Conservation (phyloP, 2,329 filamentous ascomycete genomes). For the Hortaea werneckii region DNA sequence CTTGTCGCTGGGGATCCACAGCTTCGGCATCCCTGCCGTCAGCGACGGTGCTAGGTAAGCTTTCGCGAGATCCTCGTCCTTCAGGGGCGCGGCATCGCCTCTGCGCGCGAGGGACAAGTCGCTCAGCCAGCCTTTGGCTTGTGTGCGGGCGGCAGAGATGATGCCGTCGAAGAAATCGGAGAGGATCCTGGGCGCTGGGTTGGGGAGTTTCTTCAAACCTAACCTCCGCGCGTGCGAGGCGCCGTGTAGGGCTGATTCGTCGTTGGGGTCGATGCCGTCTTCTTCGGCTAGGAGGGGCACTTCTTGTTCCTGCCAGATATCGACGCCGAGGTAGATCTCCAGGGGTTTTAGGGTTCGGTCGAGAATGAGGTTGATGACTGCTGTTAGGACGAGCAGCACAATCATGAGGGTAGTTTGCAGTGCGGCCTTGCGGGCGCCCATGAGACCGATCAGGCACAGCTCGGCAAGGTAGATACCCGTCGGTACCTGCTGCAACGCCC, state of each 20-base stretch:
- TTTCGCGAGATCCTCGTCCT: slow-evolving; percentile 24
- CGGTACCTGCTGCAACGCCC: slow-evolving; percentile 37
- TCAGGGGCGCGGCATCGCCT: slow-evolving; percentile 10
- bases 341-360: slow-evolving; percentile 22
- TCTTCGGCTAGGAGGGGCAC: slow-evolving; percentile 20
- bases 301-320: slow-evolving; percentile 21
- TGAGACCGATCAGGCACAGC: slow-evolving; percentile 38
- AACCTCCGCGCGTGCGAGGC: slow-evolving; percentile 22
- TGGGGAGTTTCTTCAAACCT: slow-evolving; percentile 16
- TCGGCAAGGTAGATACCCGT: slow-evolving; percentile 40
- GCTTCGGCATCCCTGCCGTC: slow-evolving; percentile 31
- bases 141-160: slow-evolving; percentile 15
- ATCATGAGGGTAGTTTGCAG: slow-evolving; percentile 35
- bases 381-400: slow-evolving; percentile 30
- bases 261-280: slow-evolving; percentile 17
- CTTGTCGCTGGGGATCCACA: slow-evolving; percentile 38
- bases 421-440: slow-evolving; percentile 28
- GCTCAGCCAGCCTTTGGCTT: slow-evolving; percentile 14
- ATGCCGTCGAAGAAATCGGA: slow-evolving; percentile 23
- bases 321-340: slow-evolving; percentile 24
- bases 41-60: slow-evolving; percentile 37
- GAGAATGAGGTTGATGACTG: slow-evolving; percentile 18
- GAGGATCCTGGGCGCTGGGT: slow-evolving; percentile 13
- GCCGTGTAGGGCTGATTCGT: slow-evolving; percentile 20
- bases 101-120: slow-evolving; percentile 8